Base-by-base conservation (phyloP, 1,284 basidiomycete species). In the Leucoagaricus sp. region DNA sequence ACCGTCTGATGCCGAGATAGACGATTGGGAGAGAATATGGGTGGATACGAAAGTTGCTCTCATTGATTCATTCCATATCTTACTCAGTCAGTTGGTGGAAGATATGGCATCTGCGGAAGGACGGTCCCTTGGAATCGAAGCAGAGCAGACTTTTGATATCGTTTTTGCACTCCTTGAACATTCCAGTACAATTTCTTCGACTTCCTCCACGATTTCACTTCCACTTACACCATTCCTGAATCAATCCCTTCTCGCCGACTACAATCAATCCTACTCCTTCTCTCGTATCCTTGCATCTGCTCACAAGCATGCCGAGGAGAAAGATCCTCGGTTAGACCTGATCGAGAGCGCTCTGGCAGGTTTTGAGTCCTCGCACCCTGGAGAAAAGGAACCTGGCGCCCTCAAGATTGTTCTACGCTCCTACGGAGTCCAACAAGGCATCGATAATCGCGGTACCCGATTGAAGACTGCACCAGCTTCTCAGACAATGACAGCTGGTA, bases 41-140 rank as follows among this genome's bases (percentile, higher is more conserved):
- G 73, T 90, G 3, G 81, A 85, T 55, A 85, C 85, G 6, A 91
- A 91, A 71, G 82, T 86, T 5, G 79, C 82, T n/a, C 69, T 91
- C 17, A 68, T 91, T 23, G 88, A 91, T 61, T 67, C 77, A 12
- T 87, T 89, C 67, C 87, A 90, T 61, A 65, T 83, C 49, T 65
- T 88, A 41, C 61, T 89, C 40, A 72, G 73, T 26, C 69, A 74
- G 2, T 71, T 86, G 45, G 65, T 89, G 15, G 72, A 73, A 12
- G 79, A 81, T 55, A 64, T 88, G 34, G 70, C 80, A 2, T 58
- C 71, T 0, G 64, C 75, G 1, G 72, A 74, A 0, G 80, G 78
- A 1, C 56, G 68, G 10, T 66, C 70, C 0, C 75, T 84, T 5
- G 76, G 76, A 0, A 63, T 61, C 0, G 76, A 82, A 58, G 73